Base-by-base conservation (phyloP, 257 asterid genomes). In the Galeopsis tetrahit region DNA sequence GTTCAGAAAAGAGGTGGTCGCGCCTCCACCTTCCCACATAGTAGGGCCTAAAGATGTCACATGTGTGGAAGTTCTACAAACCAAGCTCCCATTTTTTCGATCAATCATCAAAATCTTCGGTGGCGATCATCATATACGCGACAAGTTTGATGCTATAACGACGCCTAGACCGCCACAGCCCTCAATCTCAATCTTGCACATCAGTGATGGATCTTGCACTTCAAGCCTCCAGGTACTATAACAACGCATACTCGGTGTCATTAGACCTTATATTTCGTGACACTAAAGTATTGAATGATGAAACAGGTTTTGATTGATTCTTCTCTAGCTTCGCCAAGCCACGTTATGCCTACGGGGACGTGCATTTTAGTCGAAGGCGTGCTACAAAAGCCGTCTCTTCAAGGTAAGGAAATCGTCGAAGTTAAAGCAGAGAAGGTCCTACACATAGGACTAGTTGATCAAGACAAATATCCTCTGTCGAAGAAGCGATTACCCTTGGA, bases 401-500 rank as follows among this genome's bases (percentile, higher is more conserved):
- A 77, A 67, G 87, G 87, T 62, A 91, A 88, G 71, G 85, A 84
- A 10, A 68, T 44, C 4, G 66, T 91, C 35, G 97, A 89, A 84
- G 81, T 94, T 39, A 86, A 86, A 77, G 88, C 89, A 42, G 89
- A 89, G 46, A 72, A 80, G 66, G 71, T 94, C 68, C 80, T 86
- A 46, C 92, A 85, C 62, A 67, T 94, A 63, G 98, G 97, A 28
- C 48, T 69, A 1, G 96, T 91, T 14, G 95, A 91, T 74, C 85
- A 74, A 36, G 81, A 82, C 44, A 83, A 71, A 38, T 91, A 94
- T 66, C 98, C 91, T 57, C 71, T 94, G 34, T 84, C 98, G 0
- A 91, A 82, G 88, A 94, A 85, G 63, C 95, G 93, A 51, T 66
- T 94, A 84, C 97, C 97, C 60, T 78, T 91, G 32, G 96, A 86